Evolutionary conservation across 139 green algal genomes (phyloP), one percentile per base, ranked within the genome.

Genomic region (Chlorella ohadii): DNA sequence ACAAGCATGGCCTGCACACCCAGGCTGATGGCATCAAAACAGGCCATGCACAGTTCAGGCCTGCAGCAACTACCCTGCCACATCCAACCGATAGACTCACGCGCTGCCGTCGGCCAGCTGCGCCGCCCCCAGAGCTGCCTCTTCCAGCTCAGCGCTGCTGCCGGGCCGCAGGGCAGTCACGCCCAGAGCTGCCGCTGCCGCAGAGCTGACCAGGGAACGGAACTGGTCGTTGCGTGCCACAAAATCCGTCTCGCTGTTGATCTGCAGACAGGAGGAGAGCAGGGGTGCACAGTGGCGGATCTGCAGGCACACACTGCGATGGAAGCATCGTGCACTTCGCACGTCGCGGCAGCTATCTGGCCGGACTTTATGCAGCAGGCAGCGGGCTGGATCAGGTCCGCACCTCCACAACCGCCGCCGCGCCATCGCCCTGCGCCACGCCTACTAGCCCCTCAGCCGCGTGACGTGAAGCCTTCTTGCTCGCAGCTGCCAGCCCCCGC

Each of bases 211-310:
- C 38, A 99, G 81, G 1, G 72, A 34, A 36, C 91, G 90, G 86
- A 99, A 99, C 13, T 89, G 63, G 0, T 94, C 92, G 51, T 96
- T 98, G 38, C 93, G 88, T 0, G 93, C 90, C 11, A 98, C 96
- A 87, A 99, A 99, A 80, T 99, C 96, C 25, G 96, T 99, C 84
- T 99, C 96, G 74, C 93, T 95, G 87, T 99, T 99, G 63, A 99
- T 87, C 91, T 99, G 93, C 68, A 22, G 39, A 11, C 6, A 38
- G n/a, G n/a, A n/a, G n/a, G n/a, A n/a, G n/a, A n/a, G n/a, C n/a
- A n/a, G n/a, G n/a, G n/a, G n/a, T n/a, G n/a, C n/a, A n/a, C n/a
- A n/a, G n/a, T n/a, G n/a, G n/a, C n/a, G n/a, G n/a, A n/a, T n/a
- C n/a, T n/a, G n/a, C n/a, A n/a, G n/a, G n/a, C n/a, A n/a, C n/a